phyloP scores from a whole-genome alignment of 345 rosid genomes.

The Hibiscus trionum region DNA sequence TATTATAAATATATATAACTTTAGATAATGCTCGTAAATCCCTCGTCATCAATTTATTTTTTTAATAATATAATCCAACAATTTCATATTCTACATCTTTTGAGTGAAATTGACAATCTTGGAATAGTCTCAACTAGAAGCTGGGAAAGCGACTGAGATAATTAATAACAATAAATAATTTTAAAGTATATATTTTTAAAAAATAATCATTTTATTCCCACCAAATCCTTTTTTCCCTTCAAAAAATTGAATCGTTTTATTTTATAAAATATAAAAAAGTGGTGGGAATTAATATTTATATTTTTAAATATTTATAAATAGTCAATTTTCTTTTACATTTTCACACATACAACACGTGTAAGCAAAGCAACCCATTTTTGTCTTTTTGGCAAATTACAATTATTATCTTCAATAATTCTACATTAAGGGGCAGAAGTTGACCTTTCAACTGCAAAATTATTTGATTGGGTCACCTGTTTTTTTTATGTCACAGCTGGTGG shows the following conservation, averaged over 20 bases:
- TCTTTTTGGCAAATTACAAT: slow-evolving; percentile 1
- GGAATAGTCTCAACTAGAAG: slow-evolving; percentile 22
- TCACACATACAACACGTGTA: slow-evolving; percentile 10
- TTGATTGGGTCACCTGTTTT: slow-evolving; percentile 5
- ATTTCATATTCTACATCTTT: slow-evolving; percentile 18
- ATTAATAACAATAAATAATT: background rate
- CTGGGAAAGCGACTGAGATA: slow-evolving; percentile 21
- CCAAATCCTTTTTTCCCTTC: background rate
- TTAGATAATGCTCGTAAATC: background rate
- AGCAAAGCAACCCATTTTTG: slow-evolving; percentile 10
- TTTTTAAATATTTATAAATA: background rate
- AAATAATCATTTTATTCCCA: background rate
- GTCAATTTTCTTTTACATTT: background rate
- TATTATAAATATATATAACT: background rate
- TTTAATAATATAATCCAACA: background rate
- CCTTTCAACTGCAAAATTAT: slow-evolving; percentile 17
- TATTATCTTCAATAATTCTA: slow-evolving; percentile 13
- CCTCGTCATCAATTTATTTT: background rate
- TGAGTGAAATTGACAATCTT: slow-evolving; percentile 26
- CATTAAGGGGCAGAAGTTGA: slow-evolving; percentile 17
- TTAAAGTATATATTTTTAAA: background rate
- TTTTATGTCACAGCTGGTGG: slow-evolving; percentile 4
- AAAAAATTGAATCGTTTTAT: no score
- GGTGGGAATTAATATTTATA: background rate
- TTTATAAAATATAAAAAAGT: background rate